Conservation (phyloP, 176 grass and related monocot genomes). For the Ensete glaucum region DNA sequence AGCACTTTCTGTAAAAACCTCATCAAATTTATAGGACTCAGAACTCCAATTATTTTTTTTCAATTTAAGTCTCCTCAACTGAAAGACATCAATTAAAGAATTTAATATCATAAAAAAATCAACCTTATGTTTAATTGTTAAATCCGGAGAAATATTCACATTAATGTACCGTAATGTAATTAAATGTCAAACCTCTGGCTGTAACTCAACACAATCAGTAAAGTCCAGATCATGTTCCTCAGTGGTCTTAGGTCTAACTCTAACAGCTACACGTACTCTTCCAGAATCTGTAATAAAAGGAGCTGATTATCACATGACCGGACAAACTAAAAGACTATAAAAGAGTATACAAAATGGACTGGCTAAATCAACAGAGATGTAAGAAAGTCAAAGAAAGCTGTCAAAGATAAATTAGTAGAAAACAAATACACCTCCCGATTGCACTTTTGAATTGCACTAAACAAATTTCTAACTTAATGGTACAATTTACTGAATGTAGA, state of each 20-base stretch:
- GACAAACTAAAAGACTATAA: neutral
- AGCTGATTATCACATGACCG: conserved; percentile 5
- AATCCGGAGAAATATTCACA: conserved; percentile 5
- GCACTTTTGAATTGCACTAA: too few species aligned
- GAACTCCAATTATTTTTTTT: conserved; percentile 89
- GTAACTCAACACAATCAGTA: conserved; percentile 61
- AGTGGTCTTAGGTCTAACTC: conserved; percentile 68
- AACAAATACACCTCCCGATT: neutral
- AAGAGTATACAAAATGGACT: neutral
- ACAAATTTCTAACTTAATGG: too few species aligned
- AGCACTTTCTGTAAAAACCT: conserved; percentile 65
- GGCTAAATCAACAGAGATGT: neutral
- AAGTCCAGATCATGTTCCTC: conserved; percentile 59
- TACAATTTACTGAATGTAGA: too few species aligned
- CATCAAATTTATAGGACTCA: conserved; percentile 87
- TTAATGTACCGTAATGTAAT: neutral
- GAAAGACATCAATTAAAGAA: conserved; percentile 21
- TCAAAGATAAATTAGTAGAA: neutral
- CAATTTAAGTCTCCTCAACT: conserved; percentile 74
- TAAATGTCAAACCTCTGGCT: conserved; percentile 55
- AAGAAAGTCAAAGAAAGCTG: neutral
- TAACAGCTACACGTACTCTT: conserved; percentile 81
- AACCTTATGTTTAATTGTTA: neutral
- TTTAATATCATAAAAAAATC: neutral
- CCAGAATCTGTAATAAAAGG: conserved; percentile 38